Percentiles rank a stretch among this genome's conserved stretches.
Conservation (phyloP, 1,284 basidiomycete genomes). For the Gomphus bonarii region DNA sequence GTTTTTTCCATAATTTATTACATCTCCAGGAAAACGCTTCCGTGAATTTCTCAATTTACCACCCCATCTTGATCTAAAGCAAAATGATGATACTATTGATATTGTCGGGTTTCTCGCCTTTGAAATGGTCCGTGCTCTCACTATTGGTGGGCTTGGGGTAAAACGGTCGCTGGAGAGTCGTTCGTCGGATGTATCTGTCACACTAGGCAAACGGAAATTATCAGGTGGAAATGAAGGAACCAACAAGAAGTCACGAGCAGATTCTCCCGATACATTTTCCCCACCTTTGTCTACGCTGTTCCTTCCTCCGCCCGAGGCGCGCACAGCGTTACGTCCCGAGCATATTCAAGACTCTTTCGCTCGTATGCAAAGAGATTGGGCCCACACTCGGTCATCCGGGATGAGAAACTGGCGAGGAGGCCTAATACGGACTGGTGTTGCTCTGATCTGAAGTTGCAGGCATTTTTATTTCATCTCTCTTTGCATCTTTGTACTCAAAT, state of each 20-base stretch:
- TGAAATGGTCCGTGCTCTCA: slow-evolving; percentile 92
- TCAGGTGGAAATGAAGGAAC: slow-evolving; percentile 31
- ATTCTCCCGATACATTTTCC: slow-evolving; percentile 43
- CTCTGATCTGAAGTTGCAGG: slow-evolving; percentile 49
- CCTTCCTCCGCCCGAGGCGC: slow-evolving; percentile 67
- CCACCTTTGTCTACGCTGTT: slow-evolving; percentile 66
- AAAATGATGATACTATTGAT: slow-evolving; percentile 93
- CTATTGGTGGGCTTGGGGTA: slow-evolving; percentile 76
- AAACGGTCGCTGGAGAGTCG: slow-evolving; percentile 68
- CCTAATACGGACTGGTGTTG: slow-evolving; percentile 66
- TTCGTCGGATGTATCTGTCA: slow-evolving; percentile 44
- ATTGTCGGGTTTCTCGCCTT: slow-evolving; percentile 96
- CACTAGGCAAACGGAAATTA: slow-evolving; percentile 59
- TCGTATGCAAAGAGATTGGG: slow-evolving; percentile 78
- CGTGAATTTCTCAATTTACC: slow-evolving; percentile 93
- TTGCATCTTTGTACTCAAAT: slow-evolving; percentile 8
- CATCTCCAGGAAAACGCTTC: slow-evolving; percentile 77
- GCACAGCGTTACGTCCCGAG: slow-evolving; percentile 67
- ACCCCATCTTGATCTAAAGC: slow-evolving; percentile 79
- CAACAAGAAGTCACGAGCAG: slow-evolving; percentile 49
- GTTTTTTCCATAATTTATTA: not conserved
- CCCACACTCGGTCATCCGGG: slow-evolving; percentile 67
- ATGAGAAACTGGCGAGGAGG: slow-evolving; percentile 85
- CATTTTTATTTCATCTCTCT: not conserved
- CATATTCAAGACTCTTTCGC: slow-evolving; percentile 87